A percentile compares a stretch with the other conserved stretches of the same genome.
Evolutionary conservation across 2,329 filamentous ascomycete genomes (phyloP).

Genomic region (Epichloe sylvatica): DNA sequence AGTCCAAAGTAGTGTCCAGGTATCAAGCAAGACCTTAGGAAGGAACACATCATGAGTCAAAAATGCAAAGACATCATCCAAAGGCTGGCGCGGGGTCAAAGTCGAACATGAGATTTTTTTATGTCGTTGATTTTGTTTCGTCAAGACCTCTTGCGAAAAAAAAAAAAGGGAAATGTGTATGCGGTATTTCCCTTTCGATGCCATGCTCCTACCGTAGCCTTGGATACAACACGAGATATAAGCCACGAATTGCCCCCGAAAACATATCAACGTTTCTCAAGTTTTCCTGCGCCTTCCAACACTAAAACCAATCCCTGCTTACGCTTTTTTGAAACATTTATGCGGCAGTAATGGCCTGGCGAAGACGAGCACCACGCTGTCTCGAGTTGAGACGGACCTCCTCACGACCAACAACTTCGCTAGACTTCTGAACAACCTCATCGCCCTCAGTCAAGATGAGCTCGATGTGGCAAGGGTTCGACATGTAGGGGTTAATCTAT

Average conservation of each 20-base stretch:
- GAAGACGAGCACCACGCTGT: conserved; percentile 67
- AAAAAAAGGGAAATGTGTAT: conserved; percentile 16
- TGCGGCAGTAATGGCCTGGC: conserved; percentile 51
- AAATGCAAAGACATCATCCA: neutral
- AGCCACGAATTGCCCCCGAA: conserved; percentile 19
- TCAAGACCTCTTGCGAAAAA: conserved; percentile 22
- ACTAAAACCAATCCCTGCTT: conserved; percentile 5
- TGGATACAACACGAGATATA: conserved; percentile 25
- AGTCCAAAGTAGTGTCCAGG: no score
- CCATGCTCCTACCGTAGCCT: conserved; percentile 25
- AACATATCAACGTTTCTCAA: conserved; percentile 7
- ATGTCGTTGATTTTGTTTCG: conserved; percentile 18
- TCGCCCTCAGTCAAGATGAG: conserved; percentile 96
- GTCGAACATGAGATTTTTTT: neutral
- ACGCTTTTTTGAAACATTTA: conserved; percentile 24
- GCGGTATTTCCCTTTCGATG: conserved; percentile 23
- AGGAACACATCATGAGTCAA: no score
- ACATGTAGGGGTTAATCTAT: conserved; percentile 99
- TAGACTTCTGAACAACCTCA: conserved; percentile 87
- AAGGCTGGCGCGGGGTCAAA: neutral
- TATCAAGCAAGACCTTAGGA: no score
- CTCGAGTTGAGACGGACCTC: conserved; percentile 64
- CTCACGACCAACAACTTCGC: conserved; percentile 62
- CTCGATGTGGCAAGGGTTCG: conserved; percentile 99
- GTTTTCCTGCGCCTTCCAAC: conserved; percentile 6